Evolutionary conservation across 257 asterid genomes (phyloP).

Genomic region (Solanum pimpinellifolium): DNA sequence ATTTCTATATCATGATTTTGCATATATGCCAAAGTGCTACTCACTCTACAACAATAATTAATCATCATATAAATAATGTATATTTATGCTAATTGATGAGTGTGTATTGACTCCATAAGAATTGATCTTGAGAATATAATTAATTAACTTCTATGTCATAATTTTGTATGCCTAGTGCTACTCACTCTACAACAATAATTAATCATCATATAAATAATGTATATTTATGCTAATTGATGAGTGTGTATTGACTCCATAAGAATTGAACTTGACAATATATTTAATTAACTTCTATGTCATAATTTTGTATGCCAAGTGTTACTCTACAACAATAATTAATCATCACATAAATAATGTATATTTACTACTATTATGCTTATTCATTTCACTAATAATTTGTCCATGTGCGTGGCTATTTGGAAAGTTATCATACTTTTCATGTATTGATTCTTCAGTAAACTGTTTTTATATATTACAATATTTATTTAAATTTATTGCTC

Average conservation of each 20-base stretch:
- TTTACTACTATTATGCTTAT: not conserved
- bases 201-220: too few species aligned
- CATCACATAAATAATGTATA: not conserved
- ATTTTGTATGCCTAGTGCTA: not conserved
- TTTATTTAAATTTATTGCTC: too few species aligned
- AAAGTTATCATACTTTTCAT: not conserved
- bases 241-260: too few species aligned
- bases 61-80: too few species aligned
- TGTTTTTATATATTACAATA: too few species aligned
- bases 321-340: not conserved
- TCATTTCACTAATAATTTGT: not conserved
- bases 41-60: too few species aligned
- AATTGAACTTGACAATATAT: not conserved
- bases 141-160: not conserved
- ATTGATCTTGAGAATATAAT: not conserved
- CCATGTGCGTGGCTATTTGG: not conserved
- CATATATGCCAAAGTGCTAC: too few species aligned
- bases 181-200: too few species aligned
- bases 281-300: not conserved
- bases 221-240: too few species aligned
- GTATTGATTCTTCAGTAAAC: not conserved
- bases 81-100: too few species aligned
- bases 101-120: too few species aligned
- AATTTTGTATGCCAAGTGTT: not conserved
- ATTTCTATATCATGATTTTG: too few species aligned